phyloP scores from a whole-genome alignment of 1,284 basidiomycete species.

The Rhodotorula sp. region DNA sequence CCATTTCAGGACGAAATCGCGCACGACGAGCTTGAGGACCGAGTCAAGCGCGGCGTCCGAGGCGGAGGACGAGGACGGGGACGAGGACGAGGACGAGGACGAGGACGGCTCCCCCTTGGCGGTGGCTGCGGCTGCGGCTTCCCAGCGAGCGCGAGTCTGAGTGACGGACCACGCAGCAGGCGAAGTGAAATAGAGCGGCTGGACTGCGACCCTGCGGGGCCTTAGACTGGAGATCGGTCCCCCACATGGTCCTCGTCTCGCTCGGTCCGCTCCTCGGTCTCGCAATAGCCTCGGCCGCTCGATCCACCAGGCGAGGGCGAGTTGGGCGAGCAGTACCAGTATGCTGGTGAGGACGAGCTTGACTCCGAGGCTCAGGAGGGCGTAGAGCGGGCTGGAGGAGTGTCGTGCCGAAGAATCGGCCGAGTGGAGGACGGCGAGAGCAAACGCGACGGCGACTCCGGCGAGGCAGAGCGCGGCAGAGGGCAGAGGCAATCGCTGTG shows the following conservation, averaged over 20 bases:
- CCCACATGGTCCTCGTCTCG: slow-evolving; percentile 1
- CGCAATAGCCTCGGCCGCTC: background rate
- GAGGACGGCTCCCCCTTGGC: background rate
- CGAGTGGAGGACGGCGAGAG: background rate
- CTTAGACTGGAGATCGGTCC: background rate
- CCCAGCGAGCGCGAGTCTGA: slow-evolving; percentile 78
- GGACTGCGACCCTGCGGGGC: background rate
- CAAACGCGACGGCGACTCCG: background rate
- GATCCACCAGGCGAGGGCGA: background rate
- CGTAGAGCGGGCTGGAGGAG: background rate
- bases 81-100: background rate
- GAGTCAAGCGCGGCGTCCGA: slow-evolving; percentile 67
- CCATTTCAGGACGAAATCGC: slow-evolving; percentile 82
- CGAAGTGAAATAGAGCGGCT: slow-evolving; percentile 62
- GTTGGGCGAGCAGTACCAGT: background rate
- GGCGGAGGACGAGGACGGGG: slow-evolving; percentile 55
- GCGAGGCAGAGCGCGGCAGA: background rate
- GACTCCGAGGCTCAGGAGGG: background rate
- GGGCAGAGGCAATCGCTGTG: background rate
- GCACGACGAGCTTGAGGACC: slow-evolving; percentile 71
- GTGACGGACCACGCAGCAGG: slow-evolving; percentile 88
- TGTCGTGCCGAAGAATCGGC: background rate
- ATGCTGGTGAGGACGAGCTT: background rate
- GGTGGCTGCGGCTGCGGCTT: slow-evolving; percentile 55
- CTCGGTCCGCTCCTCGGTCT: background rate